Evolutionary conservation across 2,329 filamentous ascomycete species (phyloP), one percentile per base, ranked within the genome.

Genomic region (Epichloe aotearoae): DNA sequence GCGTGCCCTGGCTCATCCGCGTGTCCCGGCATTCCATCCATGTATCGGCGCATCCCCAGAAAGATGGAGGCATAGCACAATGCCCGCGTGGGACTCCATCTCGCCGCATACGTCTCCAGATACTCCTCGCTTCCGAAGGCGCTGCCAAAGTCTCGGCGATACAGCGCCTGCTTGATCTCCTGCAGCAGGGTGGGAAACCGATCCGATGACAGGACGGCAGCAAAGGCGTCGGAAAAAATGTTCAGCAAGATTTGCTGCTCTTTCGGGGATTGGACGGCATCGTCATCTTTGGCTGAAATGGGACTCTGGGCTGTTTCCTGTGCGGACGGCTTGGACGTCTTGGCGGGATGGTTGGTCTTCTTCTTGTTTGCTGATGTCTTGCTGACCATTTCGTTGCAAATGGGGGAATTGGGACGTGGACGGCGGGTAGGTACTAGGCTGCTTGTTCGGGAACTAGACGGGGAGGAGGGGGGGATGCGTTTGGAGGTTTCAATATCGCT

Each of bases 21-120:
- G n/a, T 15, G 37, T 15, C 4, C 12, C 26, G 37, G 12, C 5
- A 70, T 58, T n/a, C 50, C 53, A 26, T 63, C 57, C 2, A 74
- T 54, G 30, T 73, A 57, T 1, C 55, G 52, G 10, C 55, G 53
- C 12, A 79, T 61, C 7, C 60, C 61, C 46, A 65, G 53, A 38
- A 84, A 64, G n/a, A 82, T 67, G 3, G 68, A 62, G n/a, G 80
- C 73, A 67, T 97, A 97, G 55, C 84, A 88, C 49, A 97, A 69
- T 0, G 89, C 86, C 49, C 93, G 76, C 49, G 86, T 85, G 2
- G 91, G 87, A 66, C 89, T 95, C 90, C 91, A 98, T 59, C 93
- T 73, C 50, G 88, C 79, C 8, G 88, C 88, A 70, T 98, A 98
- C 10, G 85, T 86, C 54, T 85, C 80, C 17, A 96, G 75, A 58